These are phyloP conservation scores for Candida insectorum DNA, from an alignment of 805 yeast species.

Conservation along the genomic window DNA sequence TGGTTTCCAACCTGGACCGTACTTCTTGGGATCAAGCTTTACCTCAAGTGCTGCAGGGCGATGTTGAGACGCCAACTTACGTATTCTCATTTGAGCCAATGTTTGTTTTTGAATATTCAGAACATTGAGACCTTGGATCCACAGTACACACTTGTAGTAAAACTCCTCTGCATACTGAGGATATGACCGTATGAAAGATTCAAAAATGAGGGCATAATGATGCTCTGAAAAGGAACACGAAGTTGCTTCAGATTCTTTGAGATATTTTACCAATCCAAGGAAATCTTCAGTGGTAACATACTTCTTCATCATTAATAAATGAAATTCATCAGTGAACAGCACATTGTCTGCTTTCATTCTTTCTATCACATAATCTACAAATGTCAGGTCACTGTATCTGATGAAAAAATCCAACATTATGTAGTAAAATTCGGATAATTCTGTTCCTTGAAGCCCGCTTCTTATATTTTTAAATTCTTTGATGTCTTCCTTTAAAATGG, in stretches of 20 bases:
- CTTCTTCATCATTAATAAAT: constrained; percentile 21
- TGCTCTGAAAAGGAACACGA: constrained; percentile 4
- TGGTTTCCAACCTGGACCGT: constrained; percentile 6
- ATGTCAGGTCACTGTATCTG: constrained; percentile 20
- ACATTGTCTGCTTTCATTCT: constrained; percentile 24
- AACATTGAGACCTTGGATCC: no score
- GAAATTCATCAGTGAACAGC: constrained; percentile 16
- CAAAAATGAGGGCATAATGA: no score
- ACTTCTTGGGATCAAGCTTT: constrained; percentile 9
- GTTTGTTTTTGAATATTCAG: no score
- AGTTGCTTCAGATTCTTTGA: no score
- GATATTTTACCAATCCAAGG: constrained; percentile 17
- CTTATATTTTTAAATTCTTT: constrained; percentile 14
- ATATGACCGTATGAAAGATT: constrained; percentile 30
- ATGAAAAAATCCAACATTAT: constrained; percentile 25
- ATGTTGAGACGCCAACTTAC: no score
- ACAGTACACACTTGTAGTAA: constrained; percentile 7
- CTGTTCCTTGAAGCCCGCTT: background rate
- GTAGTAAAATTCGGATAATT: constrained; percentile 22
- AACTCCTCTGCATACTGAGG: constrained; percentile 29
- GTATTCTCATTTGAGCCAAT: no score
- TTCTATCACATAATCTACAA: constrained; percentile 23
- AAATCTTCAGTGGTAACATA: constrained; percentile 26
- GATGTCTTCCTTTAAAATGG: constrained; percentile 22
- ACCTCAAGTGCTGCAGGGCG: no score